Conservation (phyloP, 2,329 filamentous ascomycete species). For the Verticillium nubilum region DNA sequence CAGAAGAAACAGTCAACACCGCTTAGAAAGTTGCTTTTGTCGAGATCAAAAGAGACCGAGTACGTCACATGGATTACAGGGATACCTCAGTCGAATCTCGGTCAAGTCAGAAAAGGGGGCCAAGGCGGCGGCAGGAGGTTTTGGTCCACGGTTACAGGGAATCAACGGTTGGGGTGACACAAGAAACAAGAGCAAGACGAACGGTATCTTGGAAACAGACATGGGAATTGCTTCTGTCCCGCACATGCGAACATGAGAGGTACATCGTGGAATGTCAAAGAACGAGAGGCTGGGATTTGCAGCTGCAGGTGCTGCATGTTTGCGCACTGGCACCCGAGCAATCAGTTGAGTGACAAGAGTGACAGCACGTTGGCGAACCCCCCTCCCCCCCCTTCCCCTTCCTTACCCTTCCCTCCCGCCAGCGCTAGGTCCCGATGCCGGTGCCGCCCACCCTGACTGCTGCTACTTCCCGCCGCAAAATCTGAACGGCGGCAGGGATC, state of each 20-base stretch:
- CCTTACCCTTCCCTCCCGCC: background rate
- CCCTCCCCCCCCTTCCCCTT: background rate
- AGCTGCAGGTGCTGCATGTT: background rate
- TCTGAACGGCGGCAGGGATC: background rate
- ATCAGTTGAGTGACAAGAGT: background rate
- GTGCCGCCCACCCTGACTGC: background rate
- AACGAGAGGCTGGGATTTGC: background rate
- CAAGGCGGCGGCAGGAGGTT: background rate
- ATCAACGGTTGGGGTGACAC: background rate
- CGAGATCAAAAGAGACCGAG: background rate
- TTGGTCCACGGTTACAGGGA: background rate
- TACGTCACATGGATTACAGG: background rate
- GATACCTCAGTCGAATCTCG: background rate
- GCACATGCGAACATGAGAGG: background rate
- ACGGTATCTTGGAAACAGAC: background rate
- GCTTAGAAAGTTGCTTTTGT: background rate
- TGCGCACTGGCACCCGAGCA: background rate
- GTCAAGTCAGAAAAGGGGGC: background rate
- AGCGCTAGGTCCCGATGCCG: background rate
- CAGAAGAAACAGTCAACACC: background rate
- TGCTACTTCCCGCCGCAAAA: background rate
- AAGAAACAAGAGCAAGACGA: background rate
- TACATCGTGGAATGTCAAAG: background rate
- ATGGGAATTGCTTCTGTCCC: background rate
- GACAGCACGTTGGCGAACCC: background rate